phyloP scores from a whole-genome alignment of 2,329 filamentous ascomycete species.

The Pseudogymnoascus sp. region DNA sequence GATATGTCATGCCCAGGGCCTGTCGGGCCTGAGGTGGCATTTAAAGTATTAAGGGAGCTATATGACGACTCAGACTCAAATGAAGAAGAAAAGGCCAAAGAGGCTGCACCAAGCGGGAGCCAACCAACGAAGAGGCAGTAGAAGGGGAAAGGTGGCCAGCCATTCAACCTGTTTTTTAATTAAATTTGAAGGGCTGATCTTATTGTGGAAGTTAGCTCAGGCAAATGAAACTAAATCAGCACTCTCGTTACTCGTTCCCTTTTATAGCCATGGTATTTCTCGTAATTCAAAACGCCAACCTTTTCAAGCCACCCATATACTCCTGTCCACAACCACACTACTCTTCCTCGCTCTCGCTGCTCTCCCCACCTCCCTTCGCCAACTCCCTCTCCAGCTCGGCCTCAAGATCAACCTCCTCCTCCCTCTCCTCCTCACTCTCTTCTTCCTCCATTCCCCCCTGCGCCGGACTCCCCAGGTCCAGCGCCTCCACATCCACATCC shows the following conservation, averaged over 20 bases:
- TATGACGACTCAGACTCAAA: background rate
- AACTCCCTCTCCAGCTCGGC: slow-evolving; percentile 28
- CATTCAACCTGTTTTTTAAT: background rate
- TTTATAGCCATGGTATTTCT: background rate
- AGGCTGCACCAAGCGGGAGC: background rate
- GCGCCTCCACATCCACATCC: slow-evolving; percentile 41
- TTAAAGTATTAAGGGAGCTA: background rate
- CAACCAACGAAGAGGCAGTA: background rate
- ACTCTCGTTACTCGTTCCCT: background rate
- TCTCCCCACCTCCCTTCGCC: slow-evolving; percentile 23
- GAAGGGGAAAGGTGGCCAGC: background rate
- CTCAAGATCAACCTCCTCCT: slow-evolving; percentile 25
- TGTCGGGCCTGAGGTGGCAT: background rate
- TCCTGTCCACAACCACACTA: slow-evolving; percentile 12
- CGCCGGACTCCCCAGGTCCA: slow-evolving; percentile 39
- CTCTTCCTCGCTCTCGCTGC: slow-evolving; percentile 31
- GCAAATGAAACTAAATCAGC: background rate
- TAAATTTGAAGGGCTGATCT: background rate
- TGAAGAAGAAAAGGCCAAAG: background rate
- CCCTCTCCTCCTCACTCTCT: slow-evolving; percentile 26
- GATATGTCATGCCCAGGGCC: background rate
- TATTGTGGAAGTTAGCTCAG: background rate
- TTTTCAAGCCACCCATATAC: background rate
- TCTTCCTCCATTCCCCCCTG: slow-evolving; percentile 16
- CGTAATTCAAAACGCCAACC: background rate